Base-by-base conservation (phyloP, 2,329 filamentous ascomycete genomes). In the Alternaria longipes region DNA sequence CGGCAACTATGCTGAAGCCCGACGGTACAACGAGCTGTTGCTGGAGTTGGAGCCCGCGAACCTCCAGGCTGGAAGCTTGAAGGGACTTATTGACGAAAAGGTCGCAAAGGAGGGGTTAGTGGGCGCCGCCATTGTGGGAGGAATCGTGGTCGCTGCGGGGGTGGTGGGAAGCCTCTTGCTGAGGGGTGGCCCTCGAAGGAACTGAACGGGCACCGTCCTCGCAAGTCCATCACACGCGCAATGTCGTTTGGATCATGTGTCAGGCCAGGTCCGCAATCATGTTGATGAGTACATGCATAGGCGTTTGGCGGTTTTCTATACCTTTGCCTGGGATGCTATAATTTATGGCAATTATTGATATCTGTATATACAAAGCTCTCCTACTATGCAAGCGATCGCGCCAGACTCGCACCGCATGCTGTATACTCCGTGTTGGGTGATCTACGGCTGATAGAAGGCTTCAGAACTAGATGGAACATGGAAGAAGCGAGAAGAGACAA, bases 1-100 rank as follows among this genome's bases (percentile, higher is more conserved):
- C 47, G 94, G 94, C 64, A 98, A 97, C 85, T 99, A 97, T 80
- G 93, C 90, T 63, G 95, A 99, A 78, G 94, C 94, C 62, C 87
- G 94, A 74, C 87, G 92, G 76, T 98, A 98, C 82, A 99, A 99
- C 80, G 94, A 98, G 75, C 85, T 94, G 51, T 84, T 99, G 63
- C 82, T 98, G 55, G 93, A 97, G 64, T 90, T 94, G 78, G 95
- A 99, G 82, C 93, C 93, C 8, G 89, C 87, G 47, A 99, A 98
- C 80, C 81, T 97, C 74, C 95, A 99, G 81, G 93, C 94, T 26
- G 86, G 89, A 57, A 97, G 96, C 80, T 82, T 99, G 80, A 89
- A 91, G 73, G 86, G 89, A 46, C 83, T 98, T 78, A 97, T 99
- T 73, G 94, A 99, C 79, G 94, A 98, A 76, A 96, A 94, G 83